These are phyloP conservation scores for Herpetomonas samuelpessoai DNA, from an alignment of 208 protist species.

Conservation along the genomic window DNA sequence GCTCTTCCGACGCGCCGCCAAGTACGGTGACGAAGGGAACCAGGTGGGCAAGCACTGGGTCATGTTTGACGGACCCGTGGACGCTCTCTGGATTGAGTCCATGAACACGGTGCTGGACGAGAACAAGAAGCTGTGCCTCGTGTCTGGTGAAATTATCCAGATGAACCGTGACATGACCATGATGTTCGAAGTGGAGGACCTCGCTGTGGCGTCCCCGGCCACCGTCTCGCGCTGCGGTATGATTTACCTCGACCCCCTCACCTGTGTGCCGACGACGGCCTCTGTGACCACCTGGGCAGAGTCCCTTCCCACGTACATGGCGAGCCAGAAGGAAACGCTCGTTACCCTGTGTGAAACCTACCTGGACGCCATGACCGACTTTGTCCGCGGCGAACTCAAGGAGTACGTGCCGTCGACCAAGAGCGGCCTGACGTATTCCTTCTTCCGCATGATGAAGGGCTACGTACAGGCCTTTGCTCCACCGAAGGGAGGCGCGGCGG, in stretches of 20 bases:
- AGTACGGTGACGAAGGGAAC: slow-evolving; percentile 87
- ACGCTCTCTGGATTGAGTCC: slow-evolving; percentile 96
- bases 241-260: slow-evolving; percentile 97
- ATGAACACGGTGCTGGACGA: slow-evolving; percentile 97
- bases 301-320: slow-evolving; percentile 75
- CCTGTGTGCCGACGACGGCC: slow-evolving; percentile 73
- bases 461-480: slow-evolving; percentile 76
- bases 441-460: slow-evolving; percentile 94
- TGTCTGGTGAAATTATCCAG: slow-evolving; percentile 95
- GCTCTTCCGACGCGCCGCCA: slow-evolving; percentile 90
- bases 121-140: slow-evolving; percentile 96
- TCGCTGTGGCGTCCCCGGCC: slow-evolving; percentile 96
- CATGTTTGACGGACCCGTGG: slow-evolving; percentile 97
- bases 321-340: slow-evolving; percentile 59
- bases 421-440: slow-evolving; percentile 88
- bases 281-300: slow-evolving; percentile 86
- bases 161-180: slow-evolving; percentile 96
- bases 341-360: slow-evolving; percentile 69
- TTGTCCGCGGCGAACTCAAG: slow-evolving; percentile 75
- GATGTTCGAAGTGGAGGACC: slow-evolving; percentile 98
- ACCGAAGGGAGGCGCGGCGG: slow-evolving; percentile 12
- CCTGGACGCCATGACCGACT: slow-evolving; percentile 73
- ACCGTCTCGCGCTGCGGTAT: slow-evolving; percentile 98
- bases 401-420: slow-evolving; percentile 95
- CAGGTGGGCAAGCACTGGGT: slow-evolving; percentile 94